Evolutionary conservation across 176 grass and related monocot genomes (phyloP).

Genomic region (Metroxylon sagu): DNA sequence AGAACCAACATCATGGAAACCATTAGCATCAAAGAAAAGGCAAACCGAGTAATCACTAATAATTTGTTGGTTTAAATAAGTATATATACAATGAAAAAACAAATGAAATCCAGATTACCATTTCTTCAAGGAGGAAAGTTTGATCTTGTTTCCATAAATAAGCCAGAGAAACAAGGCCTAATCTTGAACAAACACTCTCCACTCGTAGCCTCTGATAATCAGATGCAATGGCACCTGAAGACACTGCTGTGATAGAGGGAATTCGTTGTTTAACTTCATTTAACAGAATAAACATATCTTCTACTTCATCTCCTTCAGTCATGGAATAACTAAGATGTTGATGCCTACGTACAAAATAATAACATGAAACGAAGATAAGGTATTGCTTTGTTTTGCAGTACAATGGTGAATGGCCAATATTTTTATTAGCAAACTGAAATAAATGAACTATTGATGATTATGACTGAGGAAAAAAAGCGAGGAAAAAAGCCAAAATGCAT

Average conservation of each 20-base stretch:
- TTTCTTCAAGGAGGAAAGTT: constrained; percentile 77
- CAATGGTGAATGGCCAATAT: too few species aligned
- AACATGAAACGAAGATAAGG: not conserved
- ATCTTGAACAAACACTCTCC: constrained; percentile 75
- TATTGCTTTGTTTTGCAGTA: too few species aligned
- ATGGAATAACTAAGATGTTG: constrained; percentile 55
- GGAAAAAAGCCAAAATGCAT: too few species aligned
- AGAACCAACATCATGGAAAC: constrained; percentile 10
- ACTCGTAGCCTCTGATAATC: constrained; percentile 93
- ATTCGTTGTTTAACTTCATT: constrained; percentile 64
- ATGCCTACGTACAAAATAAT: constrained; percentile 29
- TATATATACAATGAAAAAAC: not conserved
- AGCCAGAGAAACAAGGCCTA: constrained; percentile 70
- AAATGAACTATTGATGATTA: too few species aligned
- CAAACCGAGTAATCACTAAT: not conserved
- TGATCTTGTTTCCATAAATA: constrained; percentile 97
- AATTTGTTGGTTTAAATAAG: too few species aligned
- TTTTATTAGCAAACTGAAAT: too few species aligned
- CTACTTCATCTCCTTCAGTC: constrained; percentile 71
- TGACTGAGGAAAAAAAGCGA: too few species aligned
- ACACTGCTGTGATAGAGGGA: constrained; percentile 58
- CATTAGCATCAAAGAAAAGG: not conserved
- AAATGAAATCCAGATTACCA: constrained; percentile 35
- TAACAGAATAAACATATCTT: constrained; percentile 75
- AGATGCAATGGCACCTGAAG: constrained; percentile 81